Evolutionary conservation across 305 asterid genomes (phyloP), one percentile per base, ranked within the genome.

Genomic region (Solanum chacoense): DNA sequence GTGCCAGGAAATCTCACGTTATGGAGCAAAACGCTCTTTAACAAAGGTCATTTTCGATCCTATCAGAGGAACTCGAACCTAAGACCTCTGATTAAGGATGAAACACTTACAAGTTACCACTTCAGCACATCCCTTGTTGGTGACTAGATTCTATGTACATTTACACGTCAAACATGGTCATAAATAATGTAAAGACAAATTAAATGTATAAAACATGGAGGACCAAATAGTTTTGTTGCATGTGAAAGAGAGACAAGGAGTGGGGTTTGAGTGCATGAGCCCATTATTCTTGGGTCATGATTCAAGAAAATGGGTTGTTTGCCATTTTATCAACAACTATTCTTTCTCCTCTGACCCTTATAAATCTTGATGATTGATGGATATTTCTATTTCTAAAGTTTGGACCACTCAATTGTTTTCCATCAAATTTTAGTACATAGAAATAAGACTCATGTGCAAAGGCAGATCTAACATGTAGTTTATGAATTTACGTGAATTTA

Each of bases 301-400:
- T 90, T 78, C 16, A 76, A 72, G 91, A 89, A 92, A 90, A 91
- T 94, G 94, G 91, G 87, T n/a, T 93, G 95, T 90, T 89, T 88
- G 84, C 55, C n/a, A 88, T 88, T 88, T 90, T 87, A 77, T 42
- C 24, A 42, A 81, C 95, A 93, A 86, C 69, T 16, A 5, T 40
- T 80, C 26, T 40, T 80, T 80, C 71, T 28, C n/a, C 69, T 80
- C 36, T 38, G 14, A 5, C 69, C 86, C 86, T 80, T 80, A 38
- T 26, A 24, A 79, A 28, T 38, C 24, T 32, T 24, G 65, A 24
- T 24, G 85, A 24, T 79, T 24, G 65, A 14, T 79, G 34, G 84
- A 38, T 40, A 76, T 38, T 76, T 76, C 31, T 35, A 76, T 76
- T 76, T 20, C 34, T 37, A 24, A 38, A 38, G 16, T 42, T 81